A percentile compares a stretch with the other conserved stretches of the same genome.
phyloP scores from a whole-genome alignment of 345 rosid species.

The Melaleuca quinquenervia region DNA sequence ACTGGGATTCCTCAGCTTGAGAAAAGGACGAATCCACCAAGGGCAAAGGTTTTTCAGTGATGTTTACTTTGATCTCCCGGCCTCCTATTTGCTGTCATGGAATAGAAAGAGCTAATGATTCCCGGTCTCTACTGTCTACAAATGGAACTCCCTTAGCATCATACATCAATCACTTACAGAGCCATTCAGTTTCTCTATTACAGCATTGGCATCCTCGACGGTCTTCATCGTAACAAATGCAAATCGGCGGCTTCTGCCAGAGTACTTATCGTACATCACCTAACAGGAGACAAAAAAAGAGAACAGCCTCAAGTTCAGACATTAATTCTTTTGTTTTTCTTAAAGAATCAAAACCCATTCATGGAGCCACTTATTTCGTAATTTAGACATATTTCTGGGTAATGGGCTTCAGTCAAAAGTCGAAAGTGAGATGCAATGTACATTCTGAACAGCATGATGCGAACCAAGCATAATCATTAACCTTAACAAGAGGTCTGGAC shows the following conservation, averaged over 20 bases:
- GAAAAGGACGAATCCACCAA: constrained; percentile 32
- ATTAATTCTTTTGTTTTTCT: neutral
- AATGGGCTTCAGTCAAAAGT: neutral
- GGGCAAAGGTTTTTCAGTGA: constrained; percentile 63
- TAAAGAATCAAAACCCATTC: neutral
- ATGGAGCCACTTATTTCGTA: neutral
- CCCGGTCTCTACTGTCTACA: neutral
- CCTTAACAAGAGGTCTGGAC: neutral
- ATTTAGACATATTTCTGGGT: neutral
- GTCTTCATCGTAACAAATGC: constrained; percentile 87
- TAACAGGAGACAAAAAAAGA: neutral
- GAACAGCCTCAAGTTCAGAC: neutral
- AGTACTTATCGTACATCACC: constrained; percentile 86
- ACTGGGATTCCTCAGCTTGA: constrained; percentile 63
- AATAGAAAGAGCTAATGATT: neutral
- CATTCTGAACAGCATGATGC: neutral
- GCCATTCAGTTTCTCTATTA: constrained; percentile 71
- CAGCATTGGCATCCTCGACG: constrained; percentile 74
- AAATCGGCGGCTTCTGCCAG: constrained; percentile 69
- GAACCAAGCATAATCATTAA: neutral
- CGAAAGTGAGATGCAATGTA: neutral
- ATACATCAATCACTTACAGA: constrained; percentile 28
- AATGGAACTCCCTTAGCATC: neutral
- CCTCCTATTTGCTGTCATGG: constrained; percentile 57
- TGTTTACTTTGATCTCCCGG: constrained; percentile 74